Base-by-base conservation (phyloP, 2,329 filamentous ascomycete genomes). In the Emmonsiellopsis sp. region DNA sequence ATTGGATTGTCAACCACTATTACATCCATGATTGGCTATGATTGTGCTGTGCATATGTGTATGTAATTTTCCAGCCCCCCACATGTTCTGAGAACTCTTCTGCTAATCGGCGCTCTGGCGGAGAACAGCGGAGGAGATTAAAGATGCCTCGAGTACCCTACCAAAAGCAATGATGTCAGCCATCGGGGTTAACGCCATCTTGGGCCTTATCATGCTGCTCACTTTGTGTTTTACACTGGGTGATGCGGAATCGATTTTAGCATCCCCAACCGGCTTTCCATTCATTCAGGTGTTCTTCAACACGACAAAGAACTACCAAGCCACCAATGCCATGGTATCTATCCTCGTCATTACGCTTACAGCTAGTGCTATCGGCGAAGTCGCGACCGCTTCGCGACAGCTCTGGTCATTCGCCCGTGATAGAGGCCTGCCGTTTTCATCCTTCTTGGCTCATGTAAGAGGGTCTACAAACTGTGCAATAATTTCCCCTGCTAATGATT, bases 221-320 rank as follows among this genome's bases (percentile, higher is more conserved):
- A 76, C 77, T 0, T 68, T 80, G 37, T 70, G 79, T 7, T 83
- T 82, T 58, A 79, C 75, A 31, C 68, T 82, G 13, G 72, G 72
- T 2, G 71, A 82, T 53, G 64, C 78, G 9, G 68, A 74, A 9
- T 62, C 61, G 0, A 71, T 76, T 0, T 62, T 79, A 2, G 63
- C 65, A 0, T 73, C 72, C 0, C 69, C 70, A 0, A 79, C 78
- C 0, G 74, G 73, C 1, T 80, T 78, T 47, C 80, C 82, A 0
- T 82, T 82, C 57, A 82, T 85, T 60, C 72, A 81, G 49, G 74
- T 83, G 21, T 82, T 82, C 54, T 71, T 71, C 56, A 72, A 79
- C 37, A 74, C 74, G 1, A 78, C 78, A 2, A 65, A 71, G 1
- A 77, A 73, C 14, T 63, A 71, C 2, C 72, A 71, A 1, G 78